Evolutionary conservation across 2,329 filamentous ascomycete species (phyloP), one percentile per base, ranked within the genome.

Genomic region (Podosphaera xanthii): DNA sequence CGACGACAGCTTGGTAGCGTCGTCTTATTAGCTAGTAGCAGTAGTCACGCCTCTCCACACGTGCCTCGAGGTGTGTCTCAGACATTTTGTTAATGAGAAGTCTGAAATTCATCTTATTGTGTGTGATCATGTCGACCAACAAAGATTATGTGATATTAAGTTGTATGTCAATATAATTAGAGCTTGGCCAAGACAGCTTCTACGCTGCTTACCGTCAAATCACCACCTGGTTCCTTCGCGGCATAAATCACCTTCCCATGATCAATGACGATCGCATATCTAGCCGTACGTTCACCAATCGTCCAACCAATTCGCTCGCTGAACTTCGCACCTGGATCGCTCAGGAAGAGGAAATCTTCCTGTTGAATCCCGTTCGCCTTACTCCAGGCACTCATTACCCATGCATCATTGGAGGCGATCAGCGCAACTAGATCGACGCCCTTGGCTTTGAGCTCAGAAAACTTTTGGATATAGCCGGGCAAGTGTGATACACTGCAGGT

Each of bases 1-100:
- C 79, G 81, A 68, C 78, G 91, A 67, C 92, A 97, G 73, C 73
- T 97, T 61, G 92, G 91, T 12, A 94, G 88, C 69, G 86, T 88
- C 9, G 77, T 95, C 14, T 69, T 97, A 67, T 73, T 97, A 57
- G 85, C 96, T 8, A 83, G 80, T 59, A 85, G 85, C 1, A 60
- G 56, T 50, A 62, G 64, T 33, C 22, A 22, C 22, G 22, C 22
- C 22, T 22, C 22, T 22, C 22, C 22, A 22, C 22, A 22, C 22
- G 22, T 22, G 22, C 22, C 22, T 22, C 22, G 22, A 22, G 22
- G 22, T 22, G 22, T 22, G 22, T 22, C 22, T 22, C 22, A 22
- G 22, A 22, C 22, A 22, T 22, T 22, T 22, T 22, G 22, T 22
- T 22, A 22, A 22, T 22, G 22, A 22, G 22, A 22, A 22, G 22